These are phyloP conservation scores for Musa beccarii DNA, from an alignment of 176 grass and related monocot genomes.

Conservation along the genomic window DNA sequence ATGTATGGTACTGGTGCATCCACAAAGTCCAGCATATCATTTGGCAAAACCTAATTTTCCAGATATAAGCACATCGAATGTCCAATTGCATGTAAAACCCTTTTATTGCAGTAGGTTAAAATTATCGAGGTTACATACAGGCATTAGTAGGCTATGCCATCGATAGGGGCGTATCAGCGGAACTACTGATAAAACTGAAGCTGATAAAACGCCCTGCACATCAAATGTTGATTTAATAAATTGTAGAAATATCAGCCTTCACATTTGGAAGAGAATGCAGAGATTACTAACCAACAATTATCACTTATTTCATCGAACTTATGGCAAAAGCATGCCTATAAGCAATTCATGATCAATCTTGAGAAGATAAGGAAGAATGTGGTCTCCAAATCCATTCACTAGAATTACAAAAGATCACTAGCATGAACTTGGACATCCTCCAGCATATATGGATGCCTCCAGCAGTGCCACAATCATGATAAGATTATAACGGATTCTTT, in stretches of 20 bases:
- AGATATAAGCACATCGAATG: conserved; percentile 8
- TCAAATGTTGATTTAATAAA: conserved; percentile 20
- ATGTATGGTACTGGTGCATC: conserved; percentile 98
- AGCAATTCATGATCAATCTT: background rate
- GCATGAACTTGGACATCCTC: background rate
- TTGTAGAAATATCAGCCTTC: background rate
- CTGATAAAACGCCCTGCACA: conserved; percentile 76
- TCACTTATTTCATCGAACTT: background rate
- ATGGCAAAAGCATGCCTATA: background rate
- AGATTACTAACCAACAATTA: background rate
- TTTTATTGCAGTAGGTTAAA: background rate
- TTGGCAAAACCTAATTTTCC: conserved; percentile 68
- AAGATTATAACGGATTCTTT: background rate
- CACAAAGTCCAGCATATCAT: conserved; percentile 92
- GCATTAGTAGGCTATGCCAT: conserved; percentile 93
- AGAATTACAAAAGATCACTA: background rate
- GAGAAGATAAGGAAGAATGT: background rate
- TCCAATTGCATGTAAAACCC: conserved; percentile 9
- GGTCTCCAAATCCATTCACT: background rate
- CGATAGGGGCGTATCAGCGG: conserved; percentile 89
- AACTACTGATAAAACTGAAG: conserved; percentile 83
- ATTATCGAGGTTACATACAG: conserved; percentile 31
- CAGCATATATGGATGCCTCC: background rate
- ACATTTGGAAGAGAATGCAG: background rate
- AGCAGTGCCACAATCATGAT: background rate